Evolutionary conservation across 805 yeast genomes (phyloP), one percentile per base, ranked within the genome.

Genomic region (Teunomyces stri): DNA sequence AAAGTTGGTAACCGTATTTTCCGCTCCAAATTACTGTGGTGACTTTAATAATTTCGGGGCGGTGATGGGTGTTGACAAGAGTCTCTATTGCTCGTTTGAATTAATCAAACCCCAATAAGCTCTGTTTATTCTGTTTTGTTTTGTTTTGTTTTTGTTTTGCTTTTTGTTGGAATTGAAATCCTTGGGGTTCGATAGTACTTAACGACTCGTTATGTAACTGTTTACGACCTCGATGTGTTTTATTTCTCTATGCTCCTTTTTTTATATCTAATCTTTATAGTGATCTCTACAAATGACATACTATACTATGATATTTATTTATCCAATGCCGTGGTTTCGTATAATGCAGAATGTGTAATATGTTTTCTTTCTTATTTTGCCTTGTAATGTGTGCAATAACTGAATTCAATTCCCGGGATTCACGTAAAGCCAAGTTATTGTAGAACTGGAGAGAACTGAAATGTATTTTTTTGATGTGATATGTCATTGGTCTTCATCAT

Each of bases 11-110:
- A 87, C 95, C 0, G 82, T 87, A 1, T 87, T 87, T 58, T 79
- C 84, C 51, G 95, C 94, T 3, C 95, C 95, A 3, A 87, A 87
- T 60, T 87, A 87, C 58, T 85, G 91, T 69, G 91, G 91, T 6
- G 90, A 85, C 61, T 85, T 85, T 65, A 81, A 84, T 55, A 85
- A 85, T 59, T 85, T 84, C 80, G 91, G 91, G 12, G 90, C 90
- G 2, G 84, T 85, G 15, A 83, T 85, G 88, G 78, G 82, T 57
- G 88, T 85, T 18, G 84, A 82, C 54, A 81, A 82, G 50, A 77
- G 76, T 21, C 68, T 85, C 56, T 80, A 82, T 68, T 85, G 91
- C 57, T 81, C 87, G 34, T 85, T 85, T 65, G 90, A 85, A 59
- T 68, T 85, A 56, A 65, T 85, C 44, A 84, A 84, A 60, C 89